phyloP scores from a whole-genome alignment of 2,329 filamentous ascomycete species.

The Penicillium sp. region DNA sequence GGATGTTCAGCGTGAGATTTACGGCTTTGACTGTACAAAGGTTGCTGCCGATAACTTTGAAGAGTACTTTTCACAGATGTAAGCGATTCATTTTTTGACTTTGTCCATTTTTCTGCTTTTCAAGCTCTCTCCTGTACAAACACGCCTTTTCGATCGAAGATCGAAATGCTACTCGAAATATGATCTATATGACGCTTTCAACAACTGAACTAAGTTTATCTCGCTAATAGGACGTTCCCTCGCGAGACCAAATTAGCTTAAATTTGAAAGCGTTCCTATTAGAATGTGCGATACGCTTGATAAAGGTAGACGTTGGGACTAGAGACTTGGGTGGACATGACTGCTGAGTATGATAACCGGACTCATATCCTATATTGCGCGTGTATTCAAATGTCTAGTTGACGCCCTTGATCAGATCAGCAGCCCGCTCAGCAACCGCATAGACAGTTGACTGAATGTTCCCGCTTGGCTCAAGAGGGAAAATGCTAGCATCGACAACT shows the following conservation, averaged over 20 bases:
- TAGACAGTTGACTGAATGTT: constrained; percentile 43
- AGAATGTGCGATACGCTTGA: too few species aligned
- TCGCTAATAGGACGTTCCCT: not conserved
- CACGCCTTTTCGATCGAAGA: not conserved
- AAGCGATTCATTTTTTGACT: constrained; percentile 7
- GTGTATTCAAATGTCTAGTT: not conserved
- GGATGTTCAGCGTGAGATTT: constrained; percentile 67
- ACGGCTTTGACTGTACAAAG: constrained; percentile 62
- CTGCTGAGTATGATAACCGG: too few species aligned
- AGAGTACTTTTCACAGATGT: constrained; percentile 42
- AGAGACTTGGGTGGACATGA: too few species aligned
- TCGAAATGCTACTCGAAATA: not conserved
- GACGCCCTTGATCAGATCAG: constrained; percentile 26
- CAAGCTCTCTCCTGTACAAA: too few species aligned
- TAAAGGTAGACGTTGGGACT: too few species aligned
- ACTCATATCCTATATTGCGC: too few species aligned
- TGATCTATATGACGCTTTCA: not conserved
- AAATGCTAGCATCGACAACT: constrained; percentile 38
- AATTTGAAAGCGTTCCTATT: too few species aligned
- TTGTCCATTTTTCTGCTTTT: not conserved
- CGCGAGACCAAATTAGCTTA: too few species aligned
- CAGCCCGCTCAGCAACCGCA: constrained; percentile 35
- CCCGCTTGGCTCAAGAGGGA: constrained; percentile 37
- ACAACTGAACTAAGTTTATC: not conserved
- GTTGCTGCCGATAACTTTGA: constrained; percentile 57